Evolutionary conservation across 257 asterid species (phyloP).

Genomic region (Ehretia macrophylla): DNA sequence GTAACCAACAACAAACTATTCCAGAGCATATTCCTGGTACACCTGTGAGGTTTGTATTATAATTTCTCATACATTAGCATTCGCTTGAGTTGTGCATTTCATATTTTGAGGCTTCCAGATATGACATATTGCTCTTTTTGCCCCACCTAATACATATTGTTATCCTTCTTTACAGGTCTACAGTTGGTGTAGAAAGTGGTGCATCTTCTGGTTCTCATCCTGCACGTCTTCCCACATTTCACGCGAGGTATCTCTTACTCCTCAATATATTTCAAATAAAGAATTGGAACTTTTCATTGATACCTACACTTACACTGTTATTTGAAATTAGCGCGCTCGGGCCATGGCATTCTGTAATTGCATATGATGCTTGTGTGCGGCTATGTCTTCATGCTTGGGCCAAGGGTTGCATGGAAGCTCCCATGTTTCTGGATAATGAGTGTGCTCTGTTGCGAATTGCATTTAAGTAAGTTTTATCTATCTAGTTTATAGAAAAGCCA

Average conservation of each 20-base stretch:
- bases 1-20: conserved; percentile 16
- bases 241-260: conserved; percentile 34
- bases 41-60: conserved; percentile 30
- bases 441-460: conserved; percentile 41
- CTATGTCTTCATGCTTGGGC: conserved; percentile 62
- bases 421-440: conserved; percentile 50
- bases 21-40: conserved; percentile 16
- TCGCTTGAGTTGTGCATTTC: background rate
- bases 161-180: conserved; percentile 16
- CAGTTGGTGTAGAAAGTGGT: conserved; percentile 29
- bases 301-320: conserved; percentile 4
- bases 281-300: conserved; percentile 1
- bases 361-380: conserved; percentile 55
- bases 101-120: background rate
- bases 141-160: background rate
- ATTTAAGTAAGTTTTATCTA: conserved; percentile 29
- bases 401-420: conserved; percentile 53
- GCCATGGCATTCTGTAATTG: conserved; percentile 49
- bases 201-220: conserved; percentile 29
- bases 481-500: too few species aligned
- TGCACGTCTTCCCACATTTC: conserved; percentile 44
- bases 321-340: conserved; percentile 38
- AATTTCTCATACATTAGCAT: background rate
- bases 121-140: background rate
- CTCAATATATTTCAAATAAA: background rate